Conservation (phyloP, 2,329 filamentous ascomycete species). For the Paecilomyces formosus region DNA sequence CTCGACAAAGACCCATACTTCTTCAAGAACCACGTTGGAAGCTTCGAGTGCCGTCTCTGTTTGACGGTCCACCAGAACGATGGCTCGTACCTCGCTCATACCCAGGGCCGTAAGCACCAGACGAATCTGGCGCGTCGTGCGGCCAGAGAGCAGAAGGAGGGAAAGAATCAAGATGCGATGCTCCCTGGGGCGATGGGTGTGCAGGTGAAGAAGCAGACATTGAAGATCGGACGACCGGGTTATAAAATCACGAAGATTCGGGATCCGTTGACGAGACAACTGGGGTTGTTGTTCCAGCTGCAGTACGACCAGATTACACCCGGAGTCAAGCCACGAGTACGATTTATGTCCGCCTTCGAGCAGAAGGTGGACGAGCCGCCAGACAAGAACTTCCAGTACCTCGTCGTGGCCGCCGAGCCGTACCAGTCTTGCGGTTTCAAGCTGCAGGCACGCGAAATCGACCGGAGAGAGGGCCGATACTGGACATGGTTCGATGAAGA, state of each 20-base stretch:
- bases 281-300: slow-evolving; percentile 89
- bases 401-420: slow-evolving; percentile 90
- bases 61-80: slow-evolving; percentile 98
- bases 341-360: slow-evolving; percentile 97
- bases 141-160: slow-evolving; percentile 90
- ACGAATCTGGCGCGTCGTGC: slow-evolving; percentile 94
- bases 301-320: slow-evolving; percentile 85
- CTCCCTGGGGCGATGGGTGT: slow-evolving; percentile 70
- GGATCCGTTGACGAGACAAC: slow-evolving; percentile 79
- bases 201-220: slow-evolving; percentile 69
- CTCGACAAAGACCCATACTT: slow-evolving; percentile 99
- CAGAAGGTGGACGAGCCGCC: slow-evolving; percentile 88
- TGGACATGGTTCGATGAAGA: slow-evolving; percentile 96
- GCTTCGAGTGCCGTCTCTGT: slow-evolving; percentile 94
- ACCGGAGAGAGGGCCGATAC: slow-evolving; percentile 77
- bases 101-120: slow-evolving; percentile 97
- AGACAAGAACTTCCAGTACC: slow-evolving; percentile 89
- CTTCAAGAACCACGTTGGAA: slow-evolving; percentile 99
- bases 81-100: slow-evolving; percentile 96
- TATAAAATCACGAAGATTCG: slow-evolving; percentile 97
- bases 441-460: slow-evolving; percentile 85
- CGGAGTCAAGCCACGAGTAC: slow-evolving; percentile 70
- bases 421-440: slow-evolving; percentile 98
- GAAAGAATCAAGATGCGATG: slow-evolving; percentile 57
- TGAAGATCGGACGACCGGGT: slow-evolving; percentile 92